Evolutionary conservation across 2,329 filamentous ascomycete genomes (phyloP), one percentile per base, ranked within the genome.

Genomic region (Ophiocordyceps camponoti-floridani): DNA sequence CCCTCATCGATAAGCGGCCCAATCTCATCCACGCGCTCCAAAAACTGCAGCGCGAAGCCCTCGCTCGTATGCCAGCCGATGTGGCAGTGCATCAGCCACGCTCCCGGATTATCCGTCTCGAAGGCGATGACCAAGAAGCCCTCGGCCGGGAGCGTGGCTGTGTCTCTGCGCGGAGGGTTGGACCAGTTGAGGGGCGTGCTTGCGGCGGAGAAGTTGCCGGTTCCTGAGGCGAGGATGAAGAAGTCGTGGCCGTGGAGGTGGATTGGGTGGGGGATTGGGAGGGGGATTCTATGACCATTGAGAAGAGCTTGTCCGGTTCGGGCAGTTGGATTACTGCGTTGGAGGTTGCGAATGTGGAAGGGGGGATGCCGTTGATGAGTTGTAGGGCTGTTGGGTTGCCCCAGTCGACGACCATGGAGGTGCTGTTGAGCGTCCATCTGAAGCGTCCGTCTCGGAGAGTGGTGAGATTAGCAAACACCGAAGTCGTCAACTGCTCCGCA

Each of bases 141-240:
- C 10, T 51, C 49, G 1, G 52, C 53, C 1, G 62, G 64, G 2
- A 75, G 59, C 49, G 69, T 62, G 6, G 69, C 69, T 2, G 69
- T 67, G 50, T 75, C 71, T 33, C 72, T 63, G 10, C 72, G 67
- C 26, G 68, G 63, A 1, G 72, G 70, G 52, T 74, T 75, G 2
- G 27, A 16, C 30, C 1, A 44, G 46, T 14, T 53, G 46, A 41
- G 37, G 1, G n/a, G n/a, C 2, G 52, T 14, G 1, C 49, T 42
- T 0, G 45, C 44, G 13, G 53, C 37, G 6, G 48, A 50, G 18
- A 54, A 58, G 2, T 48, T 46, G 4, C 56, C 49, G 18, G 40
- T 45, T 0, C 53, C 54, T 16, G 57, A 53, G 1, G 51, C 54
- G 0, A 57, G 48, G 10, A 57, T 47, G 16, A 47, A 55, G 31